Percentiles rank a stretch among this genome's conserved stretches.
These are phyloP conservation scores for Aurantiochytrium sp. DNA, from an alignment of 108 stramenopile genomes.

Conservation along the genomic window DNA sequence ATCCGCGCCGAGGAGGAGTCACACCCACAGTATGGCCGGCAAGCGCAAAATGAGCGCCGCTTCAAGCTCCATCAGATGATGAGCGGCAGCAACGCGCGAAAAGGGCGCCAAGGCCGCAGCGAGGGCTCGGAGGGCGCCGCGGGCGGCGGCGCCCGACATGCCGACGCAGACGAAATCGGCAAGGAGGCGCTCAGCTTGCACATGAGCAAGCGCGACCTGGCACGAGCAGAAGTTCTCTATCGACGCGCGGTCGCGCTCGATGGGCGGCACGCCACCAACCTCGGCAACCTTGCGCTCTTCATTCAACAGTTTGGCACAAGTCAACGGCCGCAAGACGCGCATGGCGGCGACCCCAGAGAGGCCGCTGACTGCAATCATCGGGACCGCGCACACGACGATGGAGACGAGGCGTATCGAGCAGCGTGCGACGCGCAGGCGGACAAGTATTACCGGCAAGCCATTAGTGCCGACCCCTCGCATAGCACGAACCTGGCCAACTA, in stretches of 20 bases:
- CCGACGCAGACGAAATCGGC: neutral
- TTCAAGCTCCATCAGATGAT: neutral
- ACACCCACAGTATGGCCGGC: neutral
- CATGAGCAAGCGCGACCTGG: neutral
- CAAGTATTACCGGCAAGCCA: conserved; percentile 1
- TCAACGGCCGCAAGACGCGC: neutral
- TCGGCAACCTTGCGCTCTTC: neutral
- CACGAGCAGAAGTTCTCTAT: neutral
- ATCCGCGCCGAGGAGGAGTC: neutral
- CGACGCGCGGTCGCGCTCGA: neutral
- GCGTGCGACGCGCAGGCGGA: neutral
- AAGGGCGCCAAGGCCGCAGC: neutral
- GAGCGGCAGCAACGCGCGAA: neutral
- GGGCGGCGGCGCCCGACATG: neutral
- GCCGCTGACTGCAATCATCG: neutral
- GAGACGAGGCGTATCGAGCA: neutral
- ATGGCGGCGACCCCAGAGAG: too few relatives aligned
- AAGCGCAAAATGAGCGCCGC: neutral
- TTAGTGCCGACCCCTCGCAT: neutral
- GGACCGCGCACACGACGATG: neutral
- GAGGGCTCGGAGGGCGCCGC: neutral
- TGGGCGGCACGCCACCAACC: neutral
- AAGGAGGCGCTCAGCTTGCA: neutral
- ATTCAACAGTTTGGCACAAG: neutral
- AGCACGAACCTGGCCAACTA: neutral